Base-by-base conservation (phyloP, 495 filamentous ascomycete species). In the Chaetomium cochliodes region DNA sequence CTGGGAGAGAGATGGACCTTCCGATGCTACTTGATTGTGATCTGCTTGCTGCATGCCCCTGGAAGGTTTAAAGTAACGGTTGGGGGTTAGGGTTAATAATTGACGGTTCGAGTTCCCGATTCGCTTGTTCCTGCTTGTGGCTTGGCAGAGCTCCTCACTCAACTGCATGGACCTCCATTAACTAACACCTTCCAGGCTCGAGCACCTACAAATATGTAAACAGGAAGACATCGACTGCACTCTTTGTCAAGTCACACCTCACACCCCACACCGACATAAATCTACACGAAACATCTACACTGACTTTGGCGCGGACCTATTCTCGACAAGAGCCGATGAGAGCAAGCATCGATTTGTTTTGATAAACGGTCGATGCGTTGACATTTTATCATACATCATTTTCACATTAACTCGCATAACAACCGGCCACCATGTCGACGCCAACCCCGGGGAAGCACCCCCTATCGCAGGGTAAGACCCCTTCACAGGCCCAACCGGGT, bases 381-480 rank as follows among this genome's bases (percentile, higher is more conserved):
- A 18, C 41, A 44, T 44, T 44, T 16, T 44, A 62, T 23, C 8
- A 23, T 30, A 4, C 15, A n/a, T 26, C 51, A 54, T 54, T 30
- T 22, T 23, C 9, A 22, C 26, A 39, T 44, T 5, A 9, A n/a
- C 30, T 46, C 13, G 7, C 20, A 53, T 25, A 33, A 42, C 37
- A 3, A n/a, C 4, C 23, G 28, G 16, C 33, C 41, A 65, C 39
- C 4, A 84, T 84, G 82, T 77, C 83, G 55, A 85, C 82, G 6
- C 81, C 83, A 39, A 84, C 79, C 33, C 73, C 81, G 16, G 75
- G 72, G 63, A 79, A 76, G 55, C 76, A 81, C 61, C 73, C 80
- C 33, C 73, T 75, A 37, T 82, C 79, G 28, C 79, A 82, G 68
- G 79, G 80, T 18, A 77, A 70, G 44, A 82, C 79, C 16, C 80